These are phyloP conservation scores for Discostella stelligeroides DNA, from an alignment of 108 stramenopile species.

Conservation along the genomic window DNA sequence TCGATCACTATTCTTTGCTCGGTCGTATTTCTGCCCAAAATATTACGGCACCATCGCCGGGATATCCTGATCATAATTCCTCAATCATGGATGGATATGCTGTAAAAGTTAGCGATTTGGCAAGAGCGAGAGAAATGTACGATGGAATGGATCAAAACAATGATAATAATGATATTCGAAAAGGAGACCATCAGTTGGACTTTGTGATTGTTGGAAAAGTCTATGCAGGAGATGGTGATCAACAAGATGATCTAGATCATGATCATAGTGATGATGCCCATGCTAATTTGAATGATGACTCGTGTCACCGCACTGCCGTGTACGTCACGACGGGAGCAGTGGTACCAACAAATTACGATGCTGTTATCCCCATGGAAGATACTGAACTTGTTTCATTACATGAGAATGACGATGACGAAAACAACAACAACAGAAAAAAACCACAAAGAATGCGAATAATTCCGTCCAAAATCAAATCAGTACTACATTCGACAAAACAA, in stretches of 20 bases:
- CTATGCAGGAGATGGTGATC: conserved; percentile 66
- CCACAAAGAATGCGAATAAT: conserved; percentile 21
- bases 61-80: conserved; percentile 81
- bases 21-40: conserved; percentile 55
- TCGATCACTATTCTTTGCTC: no score
- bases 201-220: conserved; percentile 63
- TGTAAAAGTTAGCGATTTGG: conserved; percentile 44
- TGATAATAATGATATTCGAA: not conserved
- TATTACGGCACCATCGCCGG: conserved; percentile 58
- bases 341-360: conserved; percentile 68
- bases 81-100: conserved; percentile 91
- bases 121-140: conserved; percentile 24
- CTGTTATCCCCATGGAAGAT: conserved; percentile 85
- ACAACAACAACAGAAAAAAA: no score
- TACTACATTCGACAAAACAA: conserved; percentile 27
- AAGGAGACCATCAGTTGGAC: conserved; percentile 23
- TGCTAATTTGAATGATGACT: no score
- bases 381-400: conserved; percentile 17
- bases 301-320: conserved; percentile 49
- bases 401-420: not conserved
- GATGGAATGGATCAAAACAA: conserved; percentile 5
- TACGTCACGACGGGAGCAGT: conserved; percentile 87
- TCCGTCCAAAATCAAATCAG: conserved; percentile 32
- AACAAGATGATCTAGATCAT: no score
- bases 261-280: no score